phyloP scores from a whole-genome alignment of 2,329 filamentous ascomycete genomes.

The Chaetomiaceae sp. region DNA sequence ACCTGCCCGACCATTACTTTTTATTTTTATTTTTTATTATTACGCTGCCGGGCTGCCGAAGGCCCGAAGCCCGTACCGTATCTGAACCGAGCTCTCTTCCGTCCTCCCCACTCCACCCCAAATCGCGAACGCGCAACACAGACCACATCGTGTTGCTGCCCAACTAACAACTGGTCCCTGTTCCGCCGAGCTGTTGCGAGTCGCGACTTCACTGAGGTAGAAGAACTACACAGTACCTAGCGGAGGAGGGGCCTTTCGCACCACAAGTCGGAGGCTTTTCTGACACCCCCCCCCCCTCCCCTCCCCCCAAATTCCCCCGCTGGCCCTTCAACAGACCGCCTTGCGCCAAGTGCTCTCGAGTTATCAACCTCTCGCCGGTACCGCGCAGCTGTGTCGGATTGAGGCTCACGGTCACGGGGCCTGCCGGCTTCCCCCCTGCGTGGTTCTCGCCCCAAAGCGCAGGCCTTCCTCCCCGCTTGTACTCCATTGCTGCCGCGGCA shows the following conservation, averaged over 20 bases:
- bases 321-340: constrained; percentile 12
- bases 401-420: constrained; percentile 17
- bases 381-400: not conserved
- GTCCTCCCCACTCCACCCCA: constrained; percentile 20
- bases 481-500: constrained; percentile 23
- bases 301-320: constrained; percentile 2
- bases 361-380: constrained; percentile 1
- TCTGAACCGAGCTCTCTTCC: constrained; percentile 18
- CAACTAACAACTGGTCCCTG: constrained; percentile 17
- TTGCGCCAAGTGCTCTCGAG: constrained; percentile 2
- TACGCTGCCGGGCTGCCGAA: constrained; percentile 21
- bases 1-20: too few relatives aligned
- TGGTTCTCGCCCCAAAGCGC: constrained; percentile 7
- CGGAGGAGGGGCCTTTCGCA: constrained; percentile 12
- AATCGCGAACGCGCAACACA: constrained; percentile 12
- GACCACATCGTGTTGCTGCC: constrained; percentile 25
- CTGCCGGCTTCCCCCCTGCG: constrained; percentile 11
- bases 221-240: too few relatives aligned
- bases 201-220: constrained; percentile 8
- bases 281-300: constrained; percentile 1
- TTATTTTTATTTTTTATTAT: too few relatives aligned
- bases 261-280: constrained; percentile 3
- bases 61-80: constrained; percentile 19
- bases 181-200: constrained; percentile 15
- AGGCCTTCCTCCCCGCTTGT: constrained; percentile 19